Evolutionary conservation across 495 filamentous ascomycete genomes (phyloP), one percentile per base, ranked within the genome.

Genomic region (Tuber borchii): DNA sequence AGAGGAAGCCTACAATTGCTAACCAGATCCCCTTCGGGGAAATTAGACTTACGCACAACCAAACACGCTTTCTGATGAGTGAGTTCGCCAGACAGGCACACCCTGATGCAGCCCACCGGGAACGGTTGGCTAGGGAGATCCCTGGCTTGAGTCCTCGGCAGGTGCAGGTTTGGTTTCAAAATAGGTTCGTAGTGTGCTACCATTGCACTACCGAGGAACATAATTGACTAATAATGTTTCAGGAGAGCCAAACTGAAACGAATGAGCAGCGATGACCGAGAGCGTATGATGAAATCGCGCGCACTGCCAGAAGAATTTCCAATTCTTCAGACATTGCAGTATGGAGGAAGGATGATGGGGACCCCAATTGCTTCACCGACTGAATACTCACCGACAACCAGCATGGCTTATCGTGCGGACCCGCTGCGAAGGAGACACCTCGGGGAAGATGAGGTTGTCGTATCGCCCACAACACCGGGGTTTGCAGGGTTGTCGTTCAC

Each of bases 101-200:
- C 85, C 95, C 95, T 19, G 94, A 98, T 84, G 94, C 95, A 44
- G 92, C 93, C 69, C 94, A 98, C 85, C 89, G 95, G 74, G 94
- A 97, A 84, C 87, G 94, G 45, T 86, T 98, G 72, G 95, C 95
- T 45, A 87, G 92, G 74, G 95, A 97, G 82, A 97, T 98, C 72
- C 95, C 95, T 68, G 95, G 95, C 16, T 86, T 98, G 69, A 97
- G 92, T 76, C 93, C 95, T 61, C 90, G 95, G 75, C 95, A 98
- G 83, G 95, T 98, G 14, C 95, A 98, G 86, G 95, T 98, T 75
- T 98, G 95, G 95, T 98, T 98, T 84, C 95, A 98, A 85, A 98
- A 98, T 85, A 90, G 95, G 95, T 97, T 87, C 78, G 88, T 83
- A 73, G 79, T 22, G 72, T 73, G 74, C 45, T 72, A 65, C 75